phyloP scores from a whole-genome alignment of 2,329 filamentous ascomycete species.

The Colletotrichum camelliae region DNA sequence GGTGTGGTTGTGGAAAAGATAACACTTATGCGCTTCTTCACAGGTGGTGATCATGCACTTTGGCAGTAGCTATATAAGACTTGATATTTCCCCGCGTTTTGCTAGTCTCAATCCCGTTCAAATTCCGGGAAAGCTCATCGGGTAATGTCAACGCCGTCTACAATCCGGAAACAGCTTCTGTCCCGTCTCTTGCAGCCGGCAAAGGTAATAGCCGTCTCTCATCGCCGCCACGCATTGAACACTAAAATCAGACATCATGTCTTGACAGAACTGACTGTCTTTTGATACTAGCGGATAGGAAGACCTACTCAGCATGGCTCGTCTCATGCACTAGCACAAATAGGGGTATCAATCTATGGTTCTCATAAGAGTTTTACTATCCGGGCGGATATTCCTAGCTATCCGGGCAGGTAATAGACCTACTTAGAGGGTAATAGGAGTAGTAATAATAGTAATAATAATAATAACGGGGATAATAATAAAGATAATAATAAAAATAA shows the following conservation, averaged over 20 bases:
- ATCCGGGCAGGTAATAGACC: too few species aligned
- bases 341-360: not conserved
- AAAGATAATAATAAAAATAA: too few species aligned
- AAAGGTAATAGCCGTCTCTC: not conserved
- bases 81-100: not conserved
- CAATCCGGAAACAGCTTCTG: not conserved
- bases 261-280: not conserved
- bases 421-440: too few species aligned
- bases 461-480: too few species aligned
- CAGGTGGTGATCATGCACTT: not conserved
- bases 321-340: not conserved
- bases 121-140: not conserved
- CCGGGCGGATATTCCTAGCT: too few species aligned
- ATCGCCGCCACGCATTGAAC: not conserved
- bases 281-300: accelerated
- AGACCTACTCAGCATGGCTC: not conserved
- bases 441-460: too few species aligned
- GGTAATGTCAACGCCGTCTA: not conserved
- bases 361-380: too few species aligned
- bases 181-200: not conserved
- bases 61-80: not conserved
- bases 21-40: not conserved
- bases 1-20: not conserved
- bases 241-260: not conserved
- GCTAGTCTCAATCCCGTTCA: not conserved